Base-by-base conservation (phyloP, 2,329 filamentous ascomycete species). In the Lachnellula occidentalis region DNA sequence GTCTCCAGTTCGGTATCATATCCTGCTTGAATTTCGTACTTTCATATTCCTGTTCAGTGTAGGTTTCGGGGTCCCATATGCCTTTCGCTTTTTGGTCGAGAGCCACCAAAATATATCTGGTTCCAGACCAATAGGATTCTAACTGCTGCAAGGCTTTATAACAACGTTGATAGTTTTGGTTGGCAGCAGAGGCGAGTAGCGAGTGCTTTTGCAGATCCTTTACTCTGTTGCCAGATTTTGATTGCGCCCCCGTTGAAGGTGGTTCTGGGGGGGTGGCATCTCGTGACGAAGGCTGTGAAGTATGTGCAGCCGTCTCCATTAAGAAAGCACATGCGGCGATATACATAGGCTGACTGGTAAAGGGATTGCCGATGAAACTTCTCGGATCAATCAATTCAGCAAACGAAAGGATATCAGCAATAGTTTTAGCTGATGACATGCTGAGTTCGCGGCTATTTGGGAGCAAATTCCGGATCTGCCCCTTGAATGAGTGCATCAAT, bases 261-360 rank as follows among this genome's bases (percentile, higher is more conserved):
- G 51, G 47, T n/a, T 53, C 55, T 39, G 62, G 62, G 24, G 66
- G 66, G 43, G 60, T 65, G 17, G 14, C 55, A 36, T 83, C 81
- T 51, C 83, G 77, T 0, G 86, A 88, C 27, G 85, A 69, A 19
- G 83, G 77, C 55, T 85, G 78, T 3, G 79, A 86, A 21, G 86
- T 85, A 58, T 84, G 85, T 14, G 86, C 80, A 3, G 83, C 85
- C 4, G 88, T 90, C 67, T 95, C 90, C 73, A 90, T 90, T 15
- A 95, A 74, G 63, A 95, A 95, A 0, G 90, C 90, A 66, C 90
- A 95, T 1, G 90, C 90, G 1, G 90, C 90, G 57, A 95, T 92
- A 64, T 95, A 95, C 66, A 95, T 95, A 0, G 90, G 90, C 69
- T 95, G 90, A 47, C 87, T 90, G 0, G 89, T 94, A 61, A 95